A percentile compares a stretch with the other conserved stretches of the same genome.
These are phyloP conservation scores for Ceratocystis cacaofunesta DNA, from an alignment of 2,329 filamentous ascomycete species.

Conservation along the genomic window DNA sequence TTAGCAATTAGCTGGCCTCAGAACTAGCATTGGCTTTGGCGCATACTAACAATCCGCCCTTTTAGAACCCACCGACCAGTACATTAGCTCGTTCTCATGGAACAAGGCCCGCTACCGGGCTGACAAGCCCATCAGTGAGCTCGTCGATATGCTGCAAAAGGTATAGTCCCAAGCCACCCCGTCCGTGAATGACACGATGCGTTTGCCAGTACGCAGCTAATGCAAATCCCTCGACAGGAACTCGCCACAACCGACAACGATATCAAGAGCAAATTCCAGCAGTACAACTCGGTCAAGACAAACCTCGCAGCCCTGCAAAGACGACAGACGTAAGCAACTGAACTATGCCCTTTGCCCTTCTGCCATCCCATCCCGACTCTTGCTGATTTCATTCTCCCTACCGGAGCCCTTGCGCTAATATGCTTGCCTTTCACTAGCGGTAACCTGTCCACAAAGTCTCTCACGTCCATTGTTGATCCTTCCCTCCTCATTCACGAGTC, in stretches of 20 bases:
- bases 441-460: slow-evolving; percentile 85
- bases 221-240: slow-evolving; percentile 40
- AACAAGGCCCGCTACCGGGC: slow-evolving; percentile 95
- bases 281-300: slow-evolving; percentile 85
- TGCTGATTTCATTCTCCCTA: not conserved
- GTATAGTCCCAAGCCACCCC: slow-evolving; percentile 28
- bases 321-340: slow-evolving; percentile 60
- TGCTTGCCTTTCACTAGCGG: slow-evolving; percentile 38
- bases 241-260: slow-evolving; percentile 86
- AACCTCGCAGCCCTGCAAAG: slow-evolving; percentile 68
- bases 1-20: slow-evolving; percentile 1
- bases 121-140: slow-evolving; percentile 75
- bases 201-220: not conserved
- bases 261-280: slow-evolving; percentile 82
- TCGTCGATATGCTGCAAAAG: slow-evolving; percentile 81
- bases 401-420: slow-evolving; percentile 12
- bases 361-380: not conserved
- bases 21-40: not conserved
- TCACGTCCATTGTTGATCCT: slow-evolving; percentile 77
- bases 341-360: not conserved
- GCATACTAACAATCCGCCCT: slow-evolving; percentile 8
- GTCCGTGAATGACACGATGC: not conserved
- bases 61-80: slow-evolving; percentile 86
- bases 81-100: slow-evolving; percentile 79
- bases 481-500: slow-evolving; percentile 70